Evolutionary conservation across 768 basidiomycete species (phyloP), one percentile per base, ranked within the genome.

Genomic region (Boletus subparvulus): DNA sequence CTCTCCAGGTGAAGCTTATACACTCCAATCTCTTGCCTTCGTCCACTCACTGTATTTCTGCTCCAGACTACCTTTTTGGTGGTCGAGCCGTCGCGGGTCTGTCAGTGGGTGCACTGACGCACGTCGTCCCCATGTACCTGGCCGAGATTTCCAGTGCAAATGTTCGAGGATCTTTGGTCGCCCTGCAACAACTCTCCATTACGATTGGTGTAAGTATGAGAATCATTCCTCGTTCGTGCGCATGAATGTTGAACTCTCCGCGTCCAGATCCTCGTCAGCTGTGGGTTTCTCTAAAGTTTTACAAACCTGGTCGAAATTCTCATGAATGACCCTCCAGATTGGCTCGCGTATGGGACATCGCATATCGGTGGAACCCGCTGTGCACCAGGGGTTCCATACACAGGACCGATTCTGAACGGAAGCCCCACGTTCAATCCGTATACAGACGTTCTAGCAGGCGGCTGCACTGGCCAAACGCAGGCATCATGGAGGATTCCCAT

Each of bases 71-170:
- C 47, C 63, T 71, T 16, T 71, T 71, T 61, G 59, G 64, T 43
- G 56, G 74, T 50, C 60, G 74, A 55, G 64, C 71, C 28, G 63
- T 65, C 16, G 56, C 58, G 3, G 65, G 61, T 35, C 41, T 60
- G 16, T 49, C 61, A 10, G 56, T 64, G 2, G 64, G 68, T 37
- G 61, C 61, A 32, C 39, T 67, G 53, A 67, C 66, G 13, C 63
- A 64, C 17, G 62, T 65, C 37, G 51, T 73, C 24, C 66, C 64
- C 17, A 74, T 75, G 63, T 75, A 75, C 47, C 51, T 75, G 56
- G 75, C 73, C 42, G 74, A 75, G 60, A 75, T 75, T 30, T 74
- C 74, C 2, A 75, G 70, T n/a, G 65, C 71, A 11, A 74, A 74
- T 19, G 56, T 74, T 28, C 72, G 74, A 45, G 74, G 74, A 42